Base-by-base conservation (phyloP, 2,329 filamentous ascomycete genomes). In the Coniochaeta prunicola region DNA sequence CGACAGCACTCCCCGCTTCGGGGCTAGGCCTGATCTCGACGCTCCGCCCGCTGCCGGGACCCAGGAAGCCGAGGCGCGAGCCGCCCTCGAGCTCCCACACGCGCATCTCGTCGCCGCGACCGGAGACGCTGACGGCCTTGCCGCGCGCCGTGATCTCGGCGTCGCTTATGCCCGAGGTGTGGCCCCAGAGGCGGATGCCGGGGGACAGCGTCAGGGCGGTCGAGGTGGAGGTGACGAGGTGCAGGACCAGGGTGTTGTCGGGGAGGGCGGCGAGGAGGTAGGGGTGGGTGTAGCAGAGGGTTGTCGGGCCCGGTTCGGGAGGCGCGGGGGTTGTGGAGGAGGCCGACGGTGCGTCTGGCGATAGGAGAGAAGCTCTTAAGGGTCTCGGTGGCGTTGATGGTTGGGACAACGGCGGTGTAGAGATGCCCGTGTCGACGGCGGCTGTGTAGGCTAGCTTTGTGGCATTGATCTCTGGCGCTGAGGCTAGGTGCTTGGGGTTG, bases 41-140 rank as follows among this genome's bases (percentile, higher is more conserved):
- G 63, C 78, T 81, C 38, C 70, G 68, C 24, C 79, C 77, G 26
- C 13, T 33, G 19, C 21, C 54, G 19, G 12, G n/a, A n/a, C 58
- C 60, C 7, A 56, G 59, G n/a, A n/a, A n/a, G n/a, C n/a, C 56
- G 50, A 45, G 59, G 59, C 73, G 60, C 0, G 76, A 79, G 3
- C 88, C 81, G 7, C 88, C 88, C 72, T 96, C 92, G 0, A 97
- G 80, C 67, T 96, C 91, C 92, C 92, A 97, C 6, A 96, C 85
- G 7, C 92, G 84, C 61, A 91, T 84, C 69, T 91, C 88, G 59
- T 88, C 86, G 30, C 91, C 92, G n/a, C 85, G 80, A 21, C 81
- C 81, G 72, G 90, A 94, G 56, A 96, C 88, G n/a, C 91, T 96
- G 4, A 97, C 90, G 0, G 92, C 92, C 71, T 92, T 96, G 19